Conservation (phyloP, 2,329 filamentous ascomycete species). For the Aspergillus viridinutans region DNA sequence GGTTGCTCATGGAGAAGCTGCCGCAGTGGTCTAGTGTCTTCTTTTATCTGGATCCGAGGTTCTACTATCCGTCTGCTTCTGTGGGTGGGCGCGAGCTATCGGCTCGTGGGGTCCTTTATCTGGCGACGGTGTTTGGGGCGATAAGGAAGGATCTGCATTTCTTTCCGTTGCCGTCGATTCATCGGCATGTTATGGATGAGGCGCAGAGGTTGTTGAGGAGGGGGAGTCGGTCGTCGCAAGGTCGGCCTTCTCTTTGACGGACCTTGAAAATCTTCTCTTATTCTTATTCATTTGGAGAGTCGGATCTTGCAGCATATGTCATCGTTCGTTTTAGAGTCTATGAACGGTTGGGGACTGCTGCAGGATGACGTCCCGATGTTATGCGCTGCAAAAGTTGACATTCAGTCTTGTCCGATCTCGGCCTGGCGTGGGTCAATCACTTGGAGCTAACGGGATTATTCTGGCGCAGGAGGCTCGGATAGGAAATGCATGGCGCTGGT, state of each 20-base stretch:
- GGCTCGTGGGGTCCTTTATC: slow-evolving; percentile 27
- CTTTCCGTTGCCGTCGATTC: slow-evolving; percentile 25
- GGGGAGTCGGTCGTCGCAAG: neutral
- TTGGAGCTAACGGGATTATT: neutral
- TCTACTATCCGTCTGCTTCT: slow-evolving; percentile 26
- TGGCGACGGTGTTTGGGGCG: slow-evolving; percentile 26
- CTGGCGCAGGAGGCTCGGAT: neutral
- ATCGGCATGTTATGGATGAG: slow-evolving; percentile 24
- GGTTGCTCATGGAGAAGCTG: slow-evolving; percentile 21
- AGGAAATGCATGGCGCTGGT: neutral
- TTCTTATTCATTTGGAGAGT: neutral
- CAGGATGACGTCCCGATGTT: neutral
- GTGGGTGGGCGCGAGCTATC: slow-evolving; percentile 27
- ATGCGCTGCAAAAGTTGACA: neutral
- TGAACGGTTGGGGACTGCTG: neutral
- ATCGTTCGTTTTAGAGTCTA: neutral
- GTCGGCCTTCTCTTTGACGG: neutral
- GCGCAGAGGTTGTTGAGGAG: slow-evolving; percentile 13
- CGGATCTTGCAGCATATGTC: neutral
- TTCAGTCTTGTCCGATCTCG: neutral
- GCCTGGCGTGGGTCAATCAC: neutral
- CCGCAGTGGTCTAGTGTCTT: slow-evolving; percentile 24
- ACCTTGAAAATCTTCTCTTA: too few species aligned
- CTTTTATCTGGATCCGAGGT: slow-evolving; percentile 33
- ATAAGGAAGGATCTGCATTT: slow-evolving; percentile 28